These are phyloP conservation scores for Podila verticillata DNA, from an alignment of 192 early-diverging fungal genomes.

Conservation along the genomic window DNA sequence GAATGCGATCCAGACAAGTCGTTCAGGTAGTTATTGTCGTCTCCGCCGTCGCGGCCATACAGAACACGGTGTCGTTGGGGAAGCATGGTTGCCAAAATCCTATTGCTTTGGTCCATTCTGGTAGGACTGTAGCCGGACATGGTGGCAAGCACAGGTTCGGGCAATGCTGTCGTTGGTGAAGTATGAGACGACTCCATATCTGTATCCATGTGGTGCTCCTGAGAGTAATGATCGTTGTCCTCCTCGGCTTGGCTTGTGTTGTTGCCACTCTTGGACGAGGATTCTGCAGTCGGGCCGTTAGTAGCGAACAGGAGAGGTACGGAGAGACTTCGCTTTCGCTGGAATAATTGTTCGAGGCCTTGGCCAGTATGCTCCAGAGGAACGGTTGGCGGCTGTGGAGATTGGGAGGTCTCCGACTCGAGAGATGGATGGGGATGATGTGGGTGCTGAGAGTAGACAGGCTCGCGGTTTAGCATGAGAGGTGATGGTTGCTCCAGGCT, in stretches of 20 bases:
- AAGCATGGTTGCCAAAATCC: slow-evolving; percentile 6
- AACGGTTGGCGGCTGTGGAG: no score
- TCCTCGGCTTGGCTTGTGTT: not conserved
- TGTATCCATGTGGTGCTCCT: not conserved
- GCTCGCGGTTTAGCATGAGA: slow-evolving; percentile 17
- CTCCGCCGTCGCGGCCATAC: not conserved
- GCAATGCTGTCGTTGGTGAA: not conserved
- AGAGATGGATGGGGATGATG: not conserved
- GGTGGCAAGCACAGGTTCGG: not conserved
- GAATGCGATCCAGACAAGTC: not conserved
- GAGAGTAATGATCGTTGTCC: not conserved
- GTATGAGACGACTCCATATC: not conserved
- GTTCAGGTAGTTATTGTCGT: not conserved
- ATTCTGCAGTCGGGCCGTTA: no score
- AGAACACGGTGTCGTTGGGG: slow-evolving; percentile 4
- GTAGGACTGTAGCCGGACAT: slow-evolving; percentile 5
- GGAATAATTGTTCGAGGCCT: slow-evolving; percentile 6
- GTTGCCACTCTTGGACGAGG: not conserved
- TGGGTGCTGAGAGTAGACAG: slow-evolving; percentile 12
- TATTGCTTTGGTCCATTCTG: not conserved
- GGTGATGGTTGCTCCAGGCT: slow-evolving; percentile 8
- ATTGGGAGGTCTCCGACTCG: no score
- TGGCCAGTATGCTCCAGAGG: not conserved
- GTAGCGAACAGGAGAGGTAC: slow-evolving; percentile 19
- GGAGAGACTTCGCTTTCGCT: slow-evolving; percentile 31